Percentiles rank a stretch among this genome's conserved stretches.
Evolutionary conservation across 176 grass and related monocot species (phyloP).

Genomic region (Areca catechu): DNA sequence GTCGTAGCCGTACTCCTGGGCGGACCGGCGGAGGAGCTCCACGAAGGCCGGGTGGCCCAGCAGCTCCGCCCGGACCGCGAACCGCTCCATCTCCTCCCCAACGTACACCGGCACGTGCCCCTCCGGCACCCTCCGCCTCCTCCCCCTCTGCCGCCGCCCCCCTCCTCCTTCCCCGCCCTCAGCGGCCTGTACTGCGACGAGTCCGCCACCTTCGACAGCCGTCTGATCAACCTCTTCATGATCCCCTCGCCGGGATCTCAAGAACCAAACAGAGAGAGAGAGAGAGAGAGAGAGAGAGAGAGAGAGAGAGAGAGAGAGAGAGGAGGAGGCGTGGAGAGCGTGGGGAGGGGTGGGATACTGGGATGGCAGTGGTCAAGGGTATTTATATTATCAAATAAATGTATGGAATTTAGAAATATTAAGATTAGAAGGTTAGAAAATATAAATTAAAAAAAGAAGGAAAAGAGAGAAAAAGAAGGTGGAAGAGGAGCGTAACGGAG

Average conservation of each 20-base stretch:
- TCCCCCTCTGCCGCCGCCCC: neutral
- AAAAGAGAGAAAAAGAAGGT: too few relatives aligned
- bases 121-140: conserved; percentile 2
- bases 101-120: conserved; percentile 16
- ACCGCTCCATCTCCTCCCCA: conserved; percentile 23
- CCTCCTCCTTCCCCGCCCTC: neutral
- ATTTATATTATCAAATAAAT: too few relatives aligned
- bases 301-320: neutral
- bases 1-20: conserved; percentile 21
- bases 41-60: conserved; percentile 14
- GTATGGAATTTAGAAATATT: too few relatives aligned
- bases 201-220: conserved; percentile 14
- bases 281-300: neutral
- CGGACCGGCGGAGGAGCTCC: conserved; percentile 13
- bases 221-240: conserved; percentile 18
- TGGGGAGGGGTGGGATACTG: too few relatives aligned
- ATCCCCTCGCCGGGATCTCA: neutral
- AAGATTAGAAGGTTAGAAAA: too few relatives aligned
- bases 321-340: too few relatives aligned
- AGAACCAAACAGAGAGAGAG: neutral
- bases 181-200: conserved; percentile 1
- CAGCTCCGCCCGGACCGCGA: conserved; percentile 15
- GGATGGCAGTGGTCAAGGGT: too few relatives aligned
- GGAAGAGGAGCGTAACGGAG: too few relatives aligned
- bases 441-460: too few relatives aligned